Evolutionary conservation across 805 yeast genomes (phyloP).

Genomic region (Zygosaccharomyces siamensis): DNA sequence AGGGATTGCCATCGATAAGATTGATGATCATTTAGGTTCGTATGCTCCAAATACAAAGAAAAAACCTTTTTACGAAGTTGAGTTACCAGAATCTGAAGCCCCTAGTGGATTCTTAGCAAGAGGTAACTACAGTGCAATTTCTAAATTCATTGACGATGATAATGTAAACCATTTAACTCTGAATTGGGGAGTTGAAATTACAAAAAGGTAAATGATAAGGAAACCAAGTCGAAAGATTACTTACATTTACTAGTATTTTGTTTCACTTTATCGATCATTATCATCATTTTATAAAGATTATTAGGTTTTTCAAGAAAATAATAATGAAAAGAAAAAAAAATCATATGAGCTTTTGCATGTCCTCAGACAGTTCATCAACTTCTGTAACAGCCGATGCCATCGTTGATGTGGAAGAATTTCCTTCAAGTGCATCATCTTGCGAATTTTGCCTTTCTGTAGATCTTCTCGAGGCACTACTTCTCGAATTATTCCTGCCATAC

Average conservation of each 20-base stretch:
- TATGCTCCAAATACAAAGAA: conserved; percentile 83
- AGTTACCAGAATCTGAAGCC: conserved; percentile 71
- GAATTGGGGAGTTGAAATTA: conserved; percentile 83
- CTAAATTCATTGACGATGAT: conserved; percentile 86
- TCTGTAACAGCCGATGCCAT: conserved; percentile 1
- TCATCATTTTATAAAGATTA: not conserved
- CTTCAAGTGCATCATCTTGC: not conserved
- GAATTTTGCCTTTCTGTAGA: not conserved
- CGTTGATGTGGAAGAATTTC: conserved; percentile 1
- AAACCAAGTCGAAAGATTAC: too few species aligned
- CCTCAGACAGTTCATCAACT: not conserved
- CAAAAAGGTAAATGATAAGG: conserved; percentile 42
- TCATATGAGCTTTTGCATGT: conserved; percentile 4
- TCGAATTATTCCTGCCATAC: conserved; percentile 5
- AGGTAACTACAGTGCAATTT: conserved; percentile 74
- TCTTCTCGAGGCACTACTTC: not conserved
- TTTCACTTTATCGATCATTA: not conserved
- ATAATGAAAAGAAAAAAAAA: not conserved
- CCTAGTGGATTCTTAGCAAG: conserved; percentile 87
- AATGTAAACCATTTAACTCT: conserved; percentile 63
- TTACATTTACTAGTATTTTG: not conserved
- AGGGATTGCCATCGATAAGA: conserved; percentile 80
- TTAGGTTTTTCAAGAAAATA: not conserved
- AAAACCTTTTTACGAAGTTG: conserved; percentile 68
- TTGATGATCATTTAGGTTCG: conserved; percentile 85